Percentiles rank a stretch among this genome's conserved stretches.
These are phyloP conservation scores for Vicia villosa DNA, from an alignment of 306 rosid species.

Conservation along the genomic window DNA sequence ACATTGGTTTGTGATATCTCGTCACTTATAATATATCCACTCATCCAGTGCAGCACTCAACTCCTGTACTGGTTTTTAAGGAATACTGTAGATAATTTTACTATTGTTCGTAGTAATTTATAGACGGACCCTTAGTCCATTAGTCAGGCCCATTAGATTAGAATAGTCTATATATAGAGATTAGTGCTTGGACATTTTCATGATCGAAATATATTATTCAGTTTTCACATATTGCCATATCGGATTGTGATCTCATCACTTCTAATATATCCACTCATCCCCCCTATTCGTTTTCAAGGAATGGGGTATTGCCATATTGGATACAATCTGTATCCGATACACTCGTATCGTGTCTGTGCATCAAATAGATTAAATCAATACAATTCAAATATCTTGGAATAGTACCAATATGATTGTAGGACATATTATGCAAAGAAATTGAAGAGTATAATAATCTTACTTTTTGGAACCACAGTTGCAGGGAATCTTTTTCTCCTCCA, in stretches of 20 bases:
- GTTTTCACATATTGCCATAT: too few relatives aligned
- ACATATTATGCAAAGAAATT: constrained; percentile 21
- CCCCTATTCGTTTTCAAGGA: neutral
- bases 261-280: neutral
- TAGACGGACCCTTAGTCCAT: too few relatives aligned
- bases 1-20: constrained; percentile 2
- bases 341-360: neutral
- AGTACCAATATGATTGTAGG: constrained; percentile 13
- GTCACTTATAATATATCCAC: constrained; percentile 1
- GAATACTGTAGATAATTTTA: neutral
- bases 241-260: too few relatives aligned
- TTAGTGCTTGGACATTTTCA: too few relatives aligned
- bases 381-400: neutral
- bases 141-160: too few relatives aligned
- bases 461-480: constrained; percentile 93
- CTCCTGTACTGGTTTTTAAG: neutral
- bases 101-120: too few relatives aligned
- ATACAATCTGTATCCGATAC: neutral
- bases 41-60: neutral
- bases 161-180: too few relatives aligned
- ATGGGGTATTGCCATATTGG: neutral
- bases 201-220: too few relatives aligned
- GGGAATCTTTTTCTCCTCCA: constrained; percentile 98
- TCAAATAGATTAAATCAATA: neutral
- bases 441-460: constrained; percentile 48